Conservation (phyloP, 306 rosid species). For the Ceratonia siliqua region DNA sequence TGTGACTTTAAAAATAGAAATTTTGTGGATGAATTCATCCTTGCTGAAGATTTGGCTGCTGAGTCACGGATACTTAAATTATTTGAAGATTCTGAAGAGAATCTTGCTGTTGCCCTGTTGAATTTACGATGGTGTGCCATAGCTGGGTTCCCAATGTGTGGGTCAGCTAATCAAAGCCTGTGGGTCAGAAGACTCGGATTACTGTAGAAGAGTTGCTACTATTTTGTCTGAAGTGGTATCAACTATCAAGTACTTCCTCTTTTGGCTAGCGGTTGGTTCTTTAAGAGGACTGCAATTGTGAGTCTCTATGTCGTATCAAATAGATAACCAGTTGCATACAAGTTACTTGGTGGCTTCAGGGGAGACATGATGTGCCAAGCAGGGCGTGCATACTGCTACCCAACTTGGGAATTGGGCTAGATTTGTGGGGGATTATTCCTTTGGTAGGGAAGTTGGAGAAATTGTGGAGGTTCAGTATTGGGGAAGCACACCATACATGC, state of each 20-base stretch:
- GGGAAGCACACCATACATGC: not conserved
- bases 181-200: conserved; percentile 67
- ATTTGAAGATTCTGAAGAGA: conserved; percentile 55
- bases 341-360: not conserved
- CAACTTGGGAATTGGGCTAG: not conserved
- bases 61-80: conserved; percentile 56
- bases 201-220: conserved; percentile 2
- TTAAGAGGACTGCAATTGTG: not conserved
- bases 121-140: conserved; percentile 76
- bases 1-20: conserved; percentile 35
- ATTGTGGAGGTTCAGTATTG: not conserved
- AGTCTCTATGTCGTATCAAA: not conserved
- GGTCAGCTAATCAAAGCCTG: conserved; percentile 58
- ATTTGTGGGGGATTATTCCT: not conserved
- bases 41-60: conserved; percentile 50
- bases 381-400: not conserved
- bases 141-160: conserved; percentile 57
- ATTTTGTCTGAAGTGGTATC: not conserved
- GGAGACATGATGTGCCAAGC: not conserved
- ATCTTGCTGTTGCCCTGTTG: conserved; percentile 62
- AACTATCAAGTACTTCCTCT: not conserved
- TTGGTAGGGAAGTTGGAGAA: not conserved
- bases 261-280: conserved; percentile 16
- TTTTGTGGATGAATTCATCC: conserved; percentile 49
- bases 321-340: not conserved